Base-by-base conservation (phyloP, 805 yeast species). In the Millerozyma miso region DNA sequence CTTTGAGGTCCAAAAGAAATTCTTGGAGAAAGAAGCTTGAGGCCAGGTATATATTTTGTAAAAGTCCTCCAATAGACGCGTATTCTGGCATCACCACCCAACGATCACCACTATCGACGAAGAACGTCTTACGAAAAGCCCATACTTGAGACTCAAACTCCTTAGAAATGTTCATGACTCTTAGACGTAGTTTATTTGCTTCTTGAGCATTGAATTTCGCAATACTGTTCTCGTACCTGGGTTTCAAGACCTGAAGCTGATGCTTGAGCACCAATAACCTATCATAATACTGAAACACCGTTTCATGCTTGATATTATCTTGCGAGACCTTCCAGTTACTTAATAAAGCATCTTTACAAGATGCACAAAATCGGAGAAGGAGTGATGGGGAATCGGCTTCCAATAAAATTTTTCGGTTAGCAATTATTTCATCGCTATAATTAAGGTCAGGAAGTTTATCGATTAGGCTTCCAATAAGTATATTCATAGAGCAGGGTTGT, bases 401-500 rank as follows among this genome's bases (percentile, higher is more conserved):
- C 5, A 47, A 33, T 2, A 62, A 43, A 4, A 35, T 29, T 1
- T 52, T 40, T 47, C 59, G 45, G 38, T 60, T 46, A 6, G 31
- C 31, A 33, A 47, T 44, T 4, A 63, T 63, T 13, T 47, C 42
- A 1, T 59, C 53, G 4, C 66, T 49, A 41, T 63, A 68, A 44
- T 67, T 69, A 38, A 68, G 55, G n/a, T 56, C 44, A 1, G 64
- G 64, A 39, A 76, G 53, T 32, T 69, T 60, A n/a, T 60, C 60
- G 29, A 71, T 47, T 14, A 79, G 52, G 10, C 68, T 53, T 16
- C 57, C 58, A 1, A 83, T 51, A 0, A 87, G 87, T 0, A 88
- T 82, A 42, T 80, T 79, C 56, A 81, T 78, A 0, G 97, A 88
- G 59, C 99, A 91, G 16, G 52, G 46, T 33, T 53, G 12, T 68